Conservation (phyloP, 2,329 filamentous ascomycete species). For the Mycosphaerella sp. region DNA sequence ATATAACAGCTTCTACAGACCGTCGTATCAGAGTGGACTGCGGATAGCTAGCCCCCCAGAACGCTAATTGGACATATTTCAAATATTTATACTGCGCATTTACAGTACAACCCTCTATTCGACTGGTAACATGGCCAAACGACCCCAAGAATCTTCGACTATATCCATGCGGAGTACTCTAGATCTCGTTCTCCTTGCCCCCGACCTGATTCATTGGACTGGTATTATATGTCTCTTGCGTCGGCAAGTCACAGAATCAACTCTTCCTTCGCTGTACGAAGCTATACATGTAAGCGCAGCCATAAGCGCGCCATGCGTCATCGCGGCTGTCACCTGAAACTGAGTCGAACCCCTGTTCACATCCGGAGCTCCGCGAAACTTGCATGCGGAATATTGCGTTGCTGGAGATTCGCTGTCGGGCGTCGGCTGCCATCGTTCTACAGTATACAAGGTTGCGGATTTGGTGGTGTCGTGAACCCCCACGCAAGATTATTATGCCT, state of each 20-base stretch:
- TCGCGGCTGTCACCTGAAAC: background rate
- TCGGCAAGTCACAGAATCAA: too few relatives aligned
- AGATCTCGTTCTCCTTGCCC: background rate
- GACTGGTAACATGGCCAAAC: background rate
- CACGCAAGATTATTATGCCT: slow-evolving; percentile 3
- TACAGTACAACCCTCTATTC: background rate
- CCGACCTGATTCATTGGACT: too few relatives aligned
- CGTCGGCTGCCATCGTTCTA: background rate
- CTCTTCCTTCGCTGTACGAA: too few relatives aligned
- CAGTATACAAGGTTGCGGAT: background rate
- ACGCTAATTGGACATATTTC: too few relatives aligned
- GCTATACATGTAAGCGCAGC: background rate
- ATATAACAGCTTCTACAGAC: too few relatives aligned
- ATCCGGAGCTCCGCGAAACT: background rate
- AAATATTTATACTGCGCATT: background rate
- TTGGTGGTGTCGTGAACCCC: background rate
- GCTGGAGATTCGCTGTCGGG: background rate
- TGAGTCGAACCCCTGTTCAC: background rate
- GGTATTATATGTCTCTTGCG: too few relatives aligned
- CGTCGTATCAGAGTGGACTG: too few relatives aligned
- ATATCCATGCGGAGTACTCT: background rate
- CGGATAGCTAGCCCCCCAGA: too few relatives aligned
- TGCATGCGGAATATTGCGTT: background rate
- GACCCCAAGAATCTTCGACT: background rate
- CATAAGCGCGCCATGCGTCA: background rate